Evolutionary conservation across 2,329 filamentous ascomycete genomes (phyloP), one percentile per base, ranked within the genome.

Genomic region (Hypoxylon sp.): DNA sequence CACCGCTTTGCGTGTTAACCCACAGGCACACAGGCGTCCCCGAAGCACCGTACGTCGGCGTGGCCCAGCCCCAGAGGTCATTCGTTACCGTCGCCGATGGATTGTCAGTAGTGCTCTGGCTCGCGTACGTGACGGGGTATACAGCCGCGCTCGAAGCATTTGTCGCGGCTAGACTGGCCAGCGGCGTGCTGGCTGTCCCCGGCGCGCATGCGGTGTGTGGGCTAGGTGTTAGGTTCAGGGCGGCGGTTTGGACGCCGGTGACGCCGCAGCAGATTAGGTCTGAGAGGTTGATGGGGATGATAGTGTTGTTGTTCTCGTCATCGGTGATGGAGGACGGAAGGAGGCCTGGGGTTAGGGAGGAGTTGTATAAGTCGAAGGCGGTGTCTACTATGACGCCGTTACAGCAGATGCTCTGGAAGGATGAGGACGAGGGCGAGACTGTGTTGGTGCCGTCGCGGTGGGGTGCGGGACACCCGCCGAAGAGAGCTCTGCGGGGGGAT

Each of bases 401-500:
- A 65, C 68, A 71, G 68, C 65, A 71, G 39, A 71, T 50, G 44
- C 35, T 47, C 24, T 60, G 66, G 59, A 58, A 71, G 50, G 54
- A 59, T 1, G 9, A 6, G 19, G 42, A 13, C 0, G 44, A 6
- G 19, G 42, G 13, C 0, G 44, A 22, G 29, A 26, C 24, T 5
- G 26, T 35, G n/a, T 19, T 35, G n/a, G 31, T 47, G 63, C 8
- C 8, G 35, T 37, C 46, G 13, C 14, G 33, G 26, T 4, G 24
- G 22, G 50, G 9, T 11, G 37, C 11, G 3, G 57, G 55, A 6
- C 67, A 70, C 3, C 5, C 19, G 5, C 8, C 3, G 58, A 70
- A 65, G 35, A 70, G 53, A 1, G 9, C 0, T n/a, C n/a, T 14
- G 53, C 59, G 67, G 2, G 26, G n/a, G n/a, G 35, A 17, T 10